phyloP scores from a whole-genome alignment of 805 yeast species.

The Pichia ethanolica region DNA sequence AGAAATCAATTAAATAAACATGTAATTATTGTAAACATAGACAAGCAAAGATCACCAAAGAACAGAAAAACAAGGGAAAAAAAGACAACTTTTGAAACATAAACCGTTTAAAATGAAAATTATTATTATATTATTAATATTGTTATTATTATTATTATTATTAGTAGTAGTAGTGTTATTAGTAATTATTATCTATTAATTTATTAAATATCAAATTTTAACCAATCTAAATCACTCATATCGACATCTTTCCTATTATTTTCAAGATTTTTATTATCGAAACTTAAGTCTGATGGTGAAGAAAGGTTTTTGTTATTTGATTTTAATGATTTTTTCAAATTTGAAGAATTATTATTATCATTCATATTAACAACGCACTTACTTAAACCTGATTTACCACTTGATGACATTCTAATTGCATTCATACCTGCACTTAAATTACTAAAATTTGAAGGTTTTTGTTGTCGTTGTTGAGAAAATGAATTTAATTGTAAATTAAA shows the following conservation, averaged over 20 bases:
- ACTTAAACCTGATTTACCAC: conserved; percentile 5
- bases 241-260: not conserved
- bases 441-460: conserved; percentile 11
- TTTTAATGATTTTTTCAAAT: too few relatives aligned
- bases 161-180: not conserved
- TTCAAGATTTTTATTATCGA: not conserved
- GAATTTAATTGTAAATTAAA: not conserved
- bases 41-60: too few relatives aligned
- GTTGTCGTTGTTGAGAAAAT: conserved; percentile 1
- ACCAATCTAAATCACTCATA: conserved; percentile 30
- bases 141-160: too few relatives aligned
- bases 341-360: not conserved
- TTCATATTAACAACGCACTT: conserved; percentile 5
- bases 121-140: too few relatives aligned
- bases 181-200: not conserved
- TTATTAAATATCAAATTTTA: conserved; percentile 26
- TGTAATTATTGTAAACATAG: too few relatives aligned
- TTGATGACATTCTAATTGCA: conserved; percentile 11
- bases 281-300: not conserved
- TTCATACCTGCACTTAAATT: conserved; percentile 16
- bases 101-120: too few relatives aligned
- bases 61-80: too few relatives aligned
- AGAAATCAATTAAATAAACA: too few relatives aligned
- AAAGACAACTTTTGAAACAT: too few relatives aligned
- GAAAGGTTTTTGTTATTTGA: too few relatives aligned